Evolutionary conservation across 139 green algal genomes (phyloP).

Genomic region (Trebouxia sp.): DNA sequence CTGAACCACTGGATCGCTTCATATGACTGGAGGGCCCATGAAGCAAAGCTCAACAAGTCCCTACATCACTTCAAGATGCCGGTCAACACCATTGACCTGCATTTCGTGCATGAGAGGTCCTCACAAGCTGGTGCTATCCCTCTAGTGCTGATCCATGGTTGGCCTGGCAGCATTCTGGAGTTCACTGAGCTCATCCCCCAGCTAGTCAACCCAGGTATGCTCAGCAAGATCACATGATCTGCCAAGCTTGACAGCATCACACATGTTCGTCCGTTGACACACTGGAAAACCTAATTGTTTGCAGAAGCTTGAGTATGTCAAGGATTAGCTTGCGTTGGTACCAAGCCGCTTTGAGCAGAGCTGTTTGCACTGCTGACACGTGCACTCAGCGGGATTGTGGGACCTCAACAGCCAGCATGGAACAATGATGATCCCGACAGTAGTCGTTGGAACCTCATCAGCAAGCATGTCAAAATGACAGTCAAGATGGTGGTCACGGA

Average conservation of each 20-base stretch:
- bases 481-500: no score
- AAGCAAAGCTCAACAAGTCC: conserved; percentile 23
- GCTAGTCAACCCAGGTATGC: conserved; percentile 15
- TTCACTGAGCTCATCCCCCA: conserved; percentile 29
- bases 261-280: background rate
- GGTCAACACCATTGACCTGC: conserved; percentile 29
- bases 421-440: no score
- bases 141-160: conserved; percentile 32
- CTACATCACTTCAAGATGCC: conserved; percentile 27
- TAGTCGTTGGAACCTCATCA: no score
- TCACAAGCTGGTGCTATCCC: conserved; percentile 10
- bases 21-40: conserved; percentile 30
- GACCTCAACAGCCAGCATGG: no score
- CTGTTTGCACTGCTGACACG: no score
- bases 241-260: background rate
- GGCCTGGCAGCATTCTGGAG: conserved; percentile 38
- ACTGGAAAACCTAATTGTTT: background rate
- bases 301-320: no score
- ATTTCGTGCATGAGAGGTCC: conserved; percentile 36
- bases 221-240: no score
- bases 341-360: no score
- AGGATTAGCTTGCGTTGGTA: no score
- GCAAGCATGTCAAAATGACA: no score
- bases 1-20: conserved; percentile 22
- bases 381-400: no score